These are phyloP conservation scores for Madurella fahalii DNA, from an alignment of 2,329 filamentous ascomycete genomes.

Conservation along the genomic window DNA sequence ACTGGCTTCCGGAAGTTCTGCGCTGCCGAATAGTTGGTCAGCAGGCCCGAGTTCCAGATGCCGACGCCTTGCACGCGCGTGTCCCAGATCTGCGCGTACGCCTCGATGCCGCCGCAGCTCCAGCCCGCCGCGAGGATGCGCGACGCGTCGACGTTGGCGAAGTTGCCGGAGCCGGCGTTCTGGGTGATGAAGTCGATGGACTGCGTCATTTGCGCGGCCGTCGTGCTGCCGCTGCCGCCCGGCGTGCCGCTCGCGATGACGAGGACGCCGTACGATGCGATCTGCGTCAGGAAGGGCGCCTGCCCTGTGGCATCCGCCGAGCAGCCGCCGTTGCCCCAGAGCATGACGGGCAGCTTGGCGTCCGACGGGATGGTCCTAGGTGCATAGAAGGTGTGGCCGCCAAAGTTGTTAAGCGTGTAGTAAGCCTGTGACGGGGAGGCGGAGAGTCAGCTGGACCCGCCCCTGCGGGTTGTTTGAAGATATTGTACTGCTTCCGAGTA, in stretches of 20 bases:
- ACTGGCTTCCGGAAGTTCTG: slow-evolving; percentile 16
- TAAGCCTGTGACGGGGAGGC: background rate
- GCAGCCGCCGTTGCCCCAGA: slow-evolving; percentile 32
- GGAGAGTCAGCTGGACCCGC: background rate
- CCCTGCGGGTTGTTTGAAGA: background rate
- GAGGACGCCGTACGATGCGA: slow-evolving; percentile 28
- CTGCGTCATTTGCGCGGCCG: slow-evolving; percentile 25
- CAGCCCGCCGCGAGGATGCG: slow-evolving; percentile 29
- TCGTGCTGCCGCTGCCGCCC: slow-evolving; percentile 16
- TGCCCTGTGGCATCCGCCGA: slow-evolving; percentile 20
- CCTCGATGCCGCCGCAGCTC: slow-evolving; percentile 32
- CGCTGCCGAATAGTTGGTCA: slow-evolving; percentile 8
- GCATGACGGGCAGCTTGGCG: slow-evolving; percentile 27
- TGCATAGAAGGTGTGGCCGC: slow-evolving; percentile 26
- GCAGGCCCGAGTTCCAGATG: slow-evolving; percentile 10
- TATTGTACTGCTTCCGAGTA: background rate
- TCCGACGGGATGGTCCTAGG: slow-evolving; percentile 16
- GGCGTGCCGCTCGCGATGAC: slow-evolving; percentile 27
- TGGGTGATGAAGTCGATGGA: slow-evolving; percentile 24
- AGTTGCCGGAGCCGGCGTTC: slow-evolving; percentile 19
- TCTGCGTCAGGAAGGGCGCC: slow-evolving; percentile 22
- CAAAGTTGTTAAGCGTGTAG: background rate
- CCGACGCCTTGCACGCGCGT: slow-evolving; percentile 15
- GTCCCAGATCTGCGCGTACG: slow-evolving; percentile 25
- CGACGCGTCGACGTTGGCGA: slow-evolving; percentile 24